phyloP scores from a whole-genome alignment of 306 rosid genomes.

The Sindora glabra region DNA sequence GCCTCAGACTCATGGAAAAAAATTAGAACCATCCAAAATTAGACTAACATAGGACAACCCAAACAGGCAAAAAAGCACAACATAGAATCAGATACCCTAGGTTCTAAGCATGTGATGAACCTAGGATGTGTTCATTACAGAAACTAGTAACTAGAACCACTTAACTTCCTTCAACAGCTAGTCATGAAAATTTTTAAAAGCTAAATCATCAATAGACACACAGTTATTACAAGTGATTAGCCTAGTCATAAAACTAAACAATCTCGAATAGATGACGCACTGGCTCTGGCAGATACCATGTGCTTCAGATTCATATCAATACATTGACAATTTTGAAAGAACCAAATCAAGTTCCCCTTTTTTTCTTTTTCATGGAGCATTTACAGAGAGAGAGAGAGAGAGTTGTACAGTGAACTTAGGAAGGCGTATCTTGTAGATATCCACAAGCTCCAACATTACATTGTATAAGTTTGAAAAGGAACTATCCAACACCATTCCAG shows the following conservation, averaged over 20 bases:
- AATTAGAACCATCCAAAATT: neutral
- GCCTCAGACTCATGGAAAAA: neutral
- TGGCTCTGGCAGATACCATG: no score
- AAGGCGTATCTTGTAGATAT: conserved; percentile 88
- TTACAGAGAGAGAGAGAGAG: no score
- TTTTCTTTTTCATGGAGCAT: no score
- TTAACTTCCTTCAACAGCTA: conserved; percentile 1
- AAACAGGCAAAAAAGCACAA: neutral
- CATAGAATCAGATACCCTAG: neutral
- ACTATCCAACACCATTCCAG: conserved; percentile 98
- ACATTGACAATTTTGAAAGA: no score
- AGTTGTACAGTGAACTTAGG: conserved; percentile 96
- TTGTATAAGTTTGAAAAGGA: conserved; percentile 88
- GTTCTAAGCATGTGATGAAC: neutral
- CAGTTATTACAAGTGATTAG: neutral
- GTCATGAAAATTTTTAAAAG: neutral
- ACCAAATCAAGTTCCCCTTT: no score
- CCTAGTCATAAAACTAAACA: neutral
- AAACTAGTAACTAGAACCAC: neutral
- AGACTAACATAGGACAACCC: neutral
- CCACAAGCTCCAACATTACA: conserved; percentile 92
- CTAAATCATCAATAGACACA: conserved; percentile 3
- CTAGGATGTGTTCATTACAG: neutral
- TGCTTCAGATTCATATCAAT: no score
- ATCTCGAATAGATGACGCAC: neutral